A percentile compares a stretch with the other conserved stretches of the same genome.
Conservation (phyloP, 805 yeast species). For the Candida saitoana region DNA sequence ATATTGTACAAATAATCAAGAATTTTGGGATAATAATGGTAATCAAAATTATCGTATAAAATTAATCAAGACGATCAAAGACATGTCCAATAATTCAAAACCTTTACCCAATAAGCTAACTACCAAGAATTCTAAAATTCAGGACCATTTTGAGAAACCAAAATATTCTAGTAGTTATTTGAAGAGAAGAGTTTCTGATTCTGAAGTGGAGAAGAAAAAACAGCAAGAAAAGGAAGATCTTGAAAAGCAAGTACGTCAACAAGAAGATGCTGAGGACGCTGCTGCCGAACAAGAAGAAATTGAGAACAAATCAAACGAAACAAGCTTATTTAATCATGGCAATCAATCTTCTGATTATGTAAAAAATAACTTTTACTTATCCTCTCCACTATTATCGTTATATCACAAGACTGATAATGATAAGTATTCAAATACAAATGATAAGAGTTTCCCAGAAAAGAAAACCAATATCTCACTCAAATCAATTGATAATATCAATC, state of each 20-base stretch:
- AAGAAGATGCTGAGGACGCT: conserved; percentile 3
- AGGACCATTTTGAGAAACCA: conserved; percentile 24
- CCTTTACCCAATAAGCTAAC: conserved; percentile 4
- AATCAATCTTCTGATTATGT: conserved; percentile 22
- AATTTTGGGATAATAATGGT: conserved; percentile 77
- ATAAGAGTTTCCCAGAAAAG: not conserved
- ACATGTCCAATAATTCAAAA: not conserved
- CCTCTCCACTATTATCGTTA: conserved; percentile 33
- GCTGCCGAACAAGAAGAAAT: not conserved
- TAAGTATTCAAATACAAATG: not conserved
- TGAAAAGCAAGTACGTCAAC: not conserved
- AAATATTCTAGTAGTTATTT: conserved; percentile 37
- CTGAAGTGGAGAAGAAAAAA: conserved; percentile 14
- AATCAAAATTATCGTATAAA: conserved; percentile 53
- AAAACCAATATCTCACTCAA: not conserved
- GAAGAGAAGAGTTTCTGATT: conserved; percentile 29
- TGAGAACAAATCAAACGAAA: not conserved
- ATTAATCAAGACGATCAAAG: conserved; percentile 9
- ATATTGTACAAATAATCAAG: conserved; percentile 46
- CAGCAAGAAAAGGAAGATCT: not conserved
- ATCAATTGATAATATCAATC: not conserved
- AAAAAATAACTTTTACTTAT: conserved; percentile 30
- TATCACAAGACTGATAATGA: conserved; percentile 8
- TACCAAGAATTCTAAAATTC: conserved; percentile 9
- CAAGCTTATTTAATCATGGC: conserved; percentile 3